Evolutionary conservation across 2,329 filamentous ascomycete species (phyloP).

Genomic region (Trichoderma sp.): DNA sequence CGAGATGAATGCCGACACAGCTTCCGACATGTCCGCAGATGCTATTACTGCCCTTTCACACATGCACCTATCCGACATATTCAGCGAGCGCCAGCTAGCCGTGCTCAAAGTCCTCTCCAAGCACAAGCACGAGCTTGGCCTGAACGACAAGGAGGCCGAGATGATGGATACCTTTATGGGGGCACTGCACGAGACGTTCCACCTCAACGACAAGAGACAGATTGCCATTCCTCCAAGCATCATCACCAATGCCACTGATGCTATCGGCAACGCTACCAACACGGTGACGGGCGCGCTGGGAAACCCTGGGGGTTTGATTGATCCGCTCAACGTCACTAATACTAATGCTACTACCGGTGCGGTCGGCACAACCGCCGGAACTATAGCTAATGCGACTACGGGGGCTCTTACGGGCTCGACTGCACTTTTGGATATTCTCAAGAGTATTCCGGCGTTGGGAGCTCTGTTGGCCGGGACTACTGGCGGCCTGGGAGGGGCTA

Average conservation of each 20-base stretch:
- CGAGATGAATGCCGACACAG: background rate
- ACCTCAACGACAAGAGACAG: background rate
- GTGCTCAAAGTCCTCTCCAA: slow-evolving; percentile 5
- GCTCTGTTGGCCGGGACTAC: background rate
- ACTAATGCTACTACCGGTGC: background rate
- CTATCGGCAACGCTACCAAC: background rate
- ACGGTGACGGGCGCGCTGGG: background rate
- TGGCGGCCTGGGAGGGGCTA: background rate
- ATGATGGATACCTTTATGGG: slow-evolving; percentile 5
- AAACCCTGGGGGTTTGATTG: background rate
- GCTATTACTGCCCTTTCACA: background rate
- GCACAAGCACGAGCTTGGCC: slow-evolving; percentile 1
- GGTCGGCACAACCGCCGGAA: background rate
- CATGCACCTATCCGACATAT: background rate
- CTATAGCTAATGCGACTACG: background rate
- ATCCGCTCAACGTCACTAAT: background rate
- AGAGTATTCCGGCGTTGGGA: background rate
- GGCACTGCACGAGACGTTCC: background rate
- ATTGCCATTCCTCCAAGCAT: background rate
- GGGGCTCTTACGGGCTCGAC: background rate
- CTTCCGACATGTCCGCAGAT: background rate
- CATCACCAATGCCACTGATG: background rate
- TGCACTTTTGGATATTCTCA: background rate
- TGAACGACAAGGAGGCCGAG: background rate
- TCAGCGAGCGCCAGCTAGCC: slow-evolving; percentile 7